Percentiles rank a stretch among this genome's conserved stretches.
Evolutionary conservation across 768 basidiomycete genomes (phyloP).

Genomic region (Lentinula edodes): DNA sequence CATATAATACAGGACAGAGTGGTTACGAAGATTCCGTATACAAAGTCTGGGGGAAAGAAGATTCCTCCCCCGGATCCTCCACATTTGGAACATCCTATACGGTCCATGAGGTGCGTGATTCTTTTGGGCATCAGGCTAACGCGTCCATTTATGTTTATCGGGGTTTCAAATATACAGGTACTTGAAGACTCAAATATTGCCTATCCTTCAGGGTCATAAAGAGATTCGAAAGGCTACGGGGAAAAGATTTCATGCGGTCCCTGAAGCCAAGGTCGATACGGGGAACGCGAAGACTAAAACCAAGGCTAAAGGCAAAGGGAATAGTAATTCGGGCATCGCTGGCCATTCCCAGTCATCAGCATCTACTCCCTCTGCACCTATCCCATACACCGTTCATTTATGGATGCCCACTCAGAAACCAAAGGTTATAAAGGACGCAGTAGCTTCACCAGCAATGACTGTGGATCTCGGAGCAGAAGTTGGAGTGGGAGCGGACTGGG

Average conservation of each 20-base stretch:
- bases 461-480: conserved; percentile 27
- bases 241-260: conserved; percentile 19
- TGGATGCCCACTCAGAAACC: conserved; percentile 26
- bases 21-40: neutral
- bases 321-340: conserved; percentile 13
- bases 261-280: conserved; percentile 3
- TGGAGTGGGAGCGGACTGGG: conserved; percentile 44
- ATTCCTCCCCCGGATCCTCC: conserved; percentile 23
- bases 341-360: conserved; percentile 11
- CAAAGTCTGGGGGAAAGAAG: conserved; percentile 2
- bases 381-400: conserved; percentile 30
- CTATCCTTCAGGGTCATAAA: conserved; percentile 33
- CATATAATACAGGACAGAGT: neutral
- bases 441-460: neutral
- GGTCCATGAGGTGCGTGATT: conserved; percentile 44
- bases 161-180: conserved; percentile 31
- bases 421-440: neutral
- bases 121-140: neutral
- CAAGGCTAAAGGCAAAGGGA: conserved; percentile 14
- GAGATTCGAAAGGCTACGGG: conserved; percentile 38
- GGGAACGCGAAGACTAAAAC: neutral
- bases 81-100: conserved; percentile 40
- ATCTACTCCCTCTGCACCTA: conserved; percentile 13
- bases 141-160: neutral
- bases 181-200: conserved; percentile 48